A percentile compares a stretch with the other conserved stretches of the same genome.
phyloP scores from a whole-genome alignment of 23 red algal genomes.

The Gracilaria gracilis region DNA sequence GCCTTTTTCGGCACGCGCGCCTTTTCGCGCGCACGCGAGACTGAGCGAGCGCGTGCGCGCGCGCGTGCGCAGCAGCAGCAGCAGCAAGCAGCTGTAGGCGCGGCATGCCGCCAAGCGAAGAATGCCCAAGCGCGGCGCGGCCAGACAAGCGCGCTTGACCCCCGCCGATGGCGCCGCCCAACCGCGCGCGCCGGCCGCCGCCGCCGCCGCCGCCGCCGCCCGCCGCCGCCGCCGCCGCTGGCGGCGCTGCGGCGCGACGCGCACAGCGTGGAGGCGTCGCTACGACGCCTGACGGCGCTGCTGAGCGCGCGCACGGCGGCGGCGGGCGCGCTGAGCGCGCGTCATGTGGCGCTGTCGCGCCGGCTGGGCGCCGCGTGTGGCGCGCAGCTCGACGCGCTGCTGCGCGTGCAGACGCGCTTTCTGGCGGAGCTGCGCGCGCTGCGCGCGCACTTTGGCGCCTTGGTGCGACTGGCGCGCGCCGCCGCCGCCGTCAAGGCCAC shows the following conservation, averaged over 20 bases:
- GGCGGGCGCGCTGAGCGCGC: not conserved
- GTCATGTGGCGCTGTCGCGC: not conserved
- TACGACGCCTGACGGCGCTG: not conserved
- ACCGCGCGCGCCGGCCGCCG: not conserved
- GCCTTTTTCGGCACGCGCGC: too few species aligned
- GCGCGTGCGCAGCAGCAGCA: too few species aligned
- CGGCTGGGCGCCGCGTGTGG: not conserved
- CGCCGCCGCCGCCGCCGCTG: constrained; percentile 18
- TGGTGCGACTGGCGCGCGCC: not conserved
- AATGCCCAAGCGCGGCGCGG: too few species aligned
- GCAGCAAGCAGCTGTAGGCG: too few species aligned
- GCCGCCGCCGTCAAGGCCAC: not conserved
- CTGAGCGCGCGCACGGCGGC: not conserved
- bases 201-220: not conserved
- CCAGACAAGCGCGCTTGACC: too few species aligned
- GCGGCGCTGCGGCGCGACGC: not conserved
- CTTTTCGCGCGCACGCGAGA: too few species aligned
- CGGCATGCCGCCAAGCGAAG: too few species aligned
- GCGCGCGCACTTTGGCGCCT: constrained; percentile 15
- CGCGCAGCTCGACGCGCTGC: not conserved
- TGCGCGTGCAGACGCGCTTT: not conserved
- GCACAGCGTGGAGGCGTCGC: not conserved
- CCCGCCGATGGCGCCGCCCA: too few species aligned
- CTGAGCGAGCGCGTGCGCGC: too few species aligned
- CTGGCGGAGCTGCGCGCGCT: not conserved